These are phyloP conservation scores for Aureobasidium sp. DNA, from an alignment of 2,329 filamentous ascomycete genomes.

Conservation along the genomic window DNA sequence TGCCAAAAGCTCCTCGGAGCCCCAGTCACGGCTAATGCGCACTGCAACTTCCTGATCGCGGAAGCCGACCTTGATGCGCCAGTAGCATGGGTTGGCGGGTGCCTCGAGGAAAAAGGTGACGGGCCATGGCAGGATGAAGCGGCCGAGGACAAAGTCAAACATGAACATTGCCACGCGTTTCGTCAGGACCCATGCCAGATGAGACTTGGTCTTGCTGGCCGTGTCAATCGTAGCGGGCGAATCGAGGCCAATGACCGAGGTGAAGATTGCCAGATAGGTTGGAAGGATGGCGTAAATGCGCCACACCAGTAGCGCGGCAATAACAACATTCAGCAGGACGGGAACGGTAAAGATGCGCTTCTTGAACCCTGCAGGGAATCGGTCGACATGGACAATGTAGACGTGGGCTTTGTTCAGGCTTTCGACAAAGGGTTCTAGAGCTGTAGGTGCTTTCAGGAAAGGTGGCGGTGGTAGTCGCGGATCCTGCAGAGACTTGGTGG, in stretches of 20 bases:
- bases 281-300: slow-evolving; percentile 63
- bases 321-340: slow-evolving; percentile 63
- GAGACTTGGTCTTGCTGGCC: slow-evolving; percentile 47
- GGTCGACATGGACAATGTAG: slow-evolving; percentile 81
- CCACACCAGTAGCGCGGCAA: slow-evolving; percentile 58
- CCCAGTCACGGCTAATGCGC: slow-evolving; percentile 69
- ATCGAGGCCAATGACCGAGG: slow-evolving; percentile 56
- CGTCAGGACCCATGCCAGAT: slow-evolving; percentile 51
- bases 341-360: slow-evolving; percentile 77
- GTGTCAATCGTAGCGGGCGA: slow-evolving; percentile 62
- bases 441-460: slow-evolving; percentile 59
- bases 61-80: slow-evolving; percentile 72
- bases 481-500: slow-evolving; percentile 6
- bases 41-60: slow-evolving; percentile 74
- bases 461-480: slow-evolving; percentile 37
- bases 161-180: slow-evolving; percentile 60
- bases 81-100: slow-evolving; percentile 58
- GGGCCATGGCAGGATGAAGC: slow-evolving; percentile 41
- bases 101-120: slow-evolving; percentile 51
- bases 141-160: slow-evolving; percentile 58
- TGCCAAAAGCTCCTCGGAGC: slow-evolving; percentile 48
- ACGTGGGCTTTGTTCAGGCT: slow-evolving; percentile 62
- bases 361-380: slow-evolving; percentile 63
- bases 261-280: slow-evolving; percentile 63
- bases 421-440: slow-evolving; percentile 59